Base-by-base conservation (phyloP, 148 eudicot genomes). In the Heliosperma pusillum region DNA sequence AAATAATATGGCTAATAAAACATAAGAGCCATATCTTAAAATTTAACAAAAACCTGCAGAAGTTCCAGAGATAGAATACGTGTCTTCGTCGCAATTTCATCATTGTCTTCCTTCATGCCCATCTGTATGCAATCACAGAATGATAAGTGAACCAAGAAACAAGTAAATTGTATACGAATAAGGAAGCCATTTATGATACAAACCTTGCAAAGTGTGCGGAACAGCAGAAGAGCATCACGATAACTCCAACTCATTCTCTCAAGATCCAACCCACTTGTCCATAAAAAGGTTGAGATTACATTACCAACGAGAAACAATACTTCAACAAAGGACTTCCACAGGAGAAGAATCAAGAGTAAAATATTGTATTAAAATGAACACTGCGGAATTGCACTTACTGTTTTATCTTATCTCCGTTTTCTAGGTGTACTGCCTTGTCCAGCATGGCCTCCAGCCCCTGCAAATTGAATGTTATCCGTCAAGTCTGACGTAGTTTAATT, bases 141-240 rank as follows among this genome's bases (percentile, higher is more conserved):
- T 71, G 66, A 83, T 55, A 82, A 60, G 26, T 50, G 56, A 69
- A 58, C 71, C 71, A 44, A 40, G 68, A 45, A 73, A 58, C 58
- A 66, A 13, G 62, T 22, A 74, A 80, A 69, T 9, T 53, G 25
- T 20, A 52, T 36, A 68, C 73, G 25, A 78, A 53, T 42, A 8
- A 20, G 11, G 11, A 15, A 36, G 66, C 7, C 24, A 13, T 52
- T 26, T 45, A 72, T n/a, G 59, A 70, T 29, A 82, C 87, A 79
- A 80, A 95, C 99, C 97, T 95, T 92, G 88, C 99, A 95, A 59
- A 95, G 94, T 24, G 97, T 92, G 59, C 99, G 97, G 80, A 95
- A 92, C 78, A 95, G 91, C 71, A 92, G 81, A 68, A 95, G 83
- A 81, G 97, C 99, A 76, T 95, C 99, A 63, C 89, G 93, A 70